Conservation (phyloP, 441 rosid species). For the Macaranga tanarius region DNA sequence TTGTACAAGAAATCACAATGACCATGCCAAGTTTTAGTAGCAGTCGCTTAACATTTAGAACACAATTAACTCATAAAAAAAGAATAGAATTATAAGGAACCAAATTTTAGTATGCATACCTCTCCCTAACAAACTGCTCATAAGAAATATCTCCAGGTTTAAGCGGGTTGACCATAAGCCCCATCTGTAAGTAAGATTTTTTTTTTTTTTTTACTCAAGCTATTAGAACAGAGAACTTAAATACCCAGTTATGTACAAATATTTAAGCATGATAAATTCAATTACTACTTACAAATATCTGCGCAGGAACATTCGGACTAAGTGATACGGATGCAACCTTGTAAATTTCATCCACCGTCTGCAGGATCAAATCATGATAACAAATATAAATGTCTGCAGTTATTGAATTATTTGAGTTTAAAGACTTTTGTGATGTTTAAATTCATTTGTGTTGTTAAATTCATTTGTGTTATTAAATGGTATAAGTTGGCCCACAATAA, state of each 20-base stretch:
- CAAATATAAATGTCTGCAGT: conserved; percentile 4
- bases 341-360: conserved; percentile 94
- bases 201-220: background rate
- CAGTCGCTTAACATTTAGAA: background rate
- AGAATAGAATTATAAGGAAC: background rate
- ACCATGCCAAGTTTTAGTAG: background rate
- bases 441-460: background rate
- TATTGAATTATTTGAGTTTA: conserved; percentile 5
- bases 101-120: conserved; percentile 43
- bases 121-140: conserved; percentile 71
- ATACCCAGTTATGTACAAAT: conserved; percentile 10
- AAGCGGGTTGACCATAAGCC: conserved; percentile 91
- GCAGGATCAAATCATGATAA: conserved; percentile 31
- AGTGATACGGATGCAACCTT: conserved; percentile 83
- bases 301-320: conserved; percentile 96
- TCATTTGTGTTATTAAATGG: no score
- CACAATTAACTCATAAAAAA: background rate
- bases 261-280: conserved; percentile 10
- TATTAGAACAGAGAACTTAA: conserved; percentile 9
- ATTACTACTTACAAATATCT: conserved; percentile 76
- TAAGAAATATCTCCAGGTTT: conserved; percentile 93
- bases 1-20: background rate
- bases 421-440: conserved; percentile 13
- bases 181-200: conserved; percentile 60
- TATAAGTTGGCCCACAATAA: background rate